Evolutionary conservation across 495 filamentous ascomycete species (phyloP), one percentile per base, ranked within the genome.

Genomic region (Zalerion maritima): DNA sequence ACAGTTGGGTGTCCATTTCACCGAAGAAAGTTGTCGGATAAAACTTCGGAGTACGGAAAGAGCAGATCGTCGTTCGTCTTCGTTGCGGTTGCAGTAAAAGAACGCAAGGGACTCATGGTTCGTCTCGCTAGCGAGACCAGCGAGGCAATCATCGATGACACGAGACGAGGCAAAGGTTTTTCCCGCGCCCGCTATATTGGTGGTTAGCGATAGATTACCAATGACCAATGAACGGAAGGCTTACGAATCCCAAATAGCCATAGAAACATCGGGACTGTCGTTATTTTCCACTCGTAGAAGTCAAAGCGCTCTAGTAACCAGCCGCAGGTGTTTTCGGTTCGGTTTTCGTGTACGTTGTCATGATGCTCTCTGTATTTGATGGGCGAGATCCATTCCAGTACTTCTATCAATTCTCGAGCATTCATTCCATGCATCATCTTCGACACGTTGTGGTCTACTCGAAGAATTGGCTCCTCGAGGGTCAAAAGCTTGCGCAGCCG

Each of bases 21-120:
- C 32, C 13, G 30, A 51, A 14, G 52, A 51, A 7, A 60, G 40
- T 22, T 64, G 57, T n/a, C 50, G 36, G 5, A 55, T 41, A 24
- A 54, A 40, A 31, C 50, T 57, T 21, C 41, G 37, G 7, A 60
- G 37, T 9, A 60, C 35, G 0, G 32, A 35, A 2, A 45, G 23
- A 9, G 57, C 40, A 2, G 54, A 17, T 15, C 34, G 31, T 4
- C 54, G 46, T 2, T 28, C 30, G 1, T 27, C 21, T 35, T 54
- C 55, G 23, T 49, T 47, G n/a, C 42, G 34, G 21, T 49, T 40
- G 31, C 56, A 61, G 28, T 61, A 61, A 38, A 61, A 61, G 28
- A 46, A 58, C 0, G 56, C 56, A 30, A 57, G 47, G 1, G 44
- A 46, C 28, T 49, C 49, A n/a, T 40, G 22, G 26, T 44, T 47